phyloP scores from a whole-genome alignment of 108 stramenopile genomes.

The Skeletonema marinoi region DNA sequence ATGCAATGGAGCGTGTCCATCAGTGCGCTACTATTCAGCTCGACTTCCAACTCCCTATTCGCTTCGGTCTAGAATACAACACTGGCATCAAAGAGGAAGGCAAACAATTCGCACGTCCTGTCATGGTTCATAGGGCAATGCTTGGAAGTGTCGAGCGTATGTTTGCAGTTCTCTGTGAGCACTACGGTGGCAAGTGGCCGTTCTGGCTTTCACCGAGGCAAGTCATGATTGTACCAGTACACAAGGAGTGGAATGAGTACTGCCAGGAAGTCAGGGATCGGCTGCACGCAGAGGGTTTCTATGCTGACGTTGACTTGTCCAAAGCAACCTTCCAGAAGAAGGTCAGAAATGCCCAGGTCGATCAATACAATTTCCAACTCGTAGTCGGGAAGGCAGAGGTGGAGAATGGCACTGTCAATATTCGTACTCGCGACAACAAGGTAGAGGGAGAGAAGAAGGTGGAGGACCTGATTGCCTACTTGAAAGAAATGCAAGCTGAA shows the following conservation, averaged over 20 bases:
- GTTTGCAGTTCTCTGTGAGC: conserved; percentile 99
- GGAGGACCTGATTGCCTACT: conserved; percentile 77
- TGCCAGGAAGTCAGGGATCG: conserved; percentile 80
- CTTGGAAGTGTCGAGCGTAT: conserved; percentile 99
- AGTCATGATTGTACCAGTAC: conserved; percentile 96
- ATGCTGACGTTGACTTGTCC: conserved; percentile 92
- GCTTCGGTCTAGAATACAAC: conserved; percentile 95
- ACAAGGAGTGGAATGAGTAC: conserved; percentile 84
- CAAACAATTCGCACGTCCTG: conserved; percentile 89
- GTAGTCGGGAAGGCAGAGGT: conserved; percentile 96
- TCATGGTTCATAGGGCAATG: conserved; percentile 99
- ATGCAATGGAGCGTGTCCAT: conserved; percentile 98
- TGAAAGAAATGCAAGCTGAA: conserved; percentile 62
- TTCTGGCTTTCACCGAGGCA: conserved; percentile 99
- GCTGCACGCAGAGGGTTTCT: conserved; percentile 92
- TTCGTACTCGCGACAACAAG: conserved; percentile 92
- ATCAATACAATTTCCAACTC: conserved; percentile 98
- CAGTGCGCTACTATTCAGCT: conserved; percentile 99
- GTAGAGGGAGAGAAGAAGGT: conserved; percentile 92
- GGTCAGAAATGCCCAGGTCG: conserved; percentile 95
- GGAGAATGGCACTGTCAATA: conserved; percentile 86
- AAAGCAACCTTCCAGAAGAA: conserved; percentile 98
- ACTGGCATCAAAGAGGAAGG: conserved; percentile 85
- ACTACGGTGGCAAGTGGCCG: conserved; percentile 99
- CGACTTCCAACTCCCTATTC: conserved; percentile 99